Percentiles rank a stretch among this genome's conserved stretches.
Evolutionary conservation across 2,329 filamentous ascomycete genomes (phyloP).

Genomic region (Exophiala bonariae): DNA sequence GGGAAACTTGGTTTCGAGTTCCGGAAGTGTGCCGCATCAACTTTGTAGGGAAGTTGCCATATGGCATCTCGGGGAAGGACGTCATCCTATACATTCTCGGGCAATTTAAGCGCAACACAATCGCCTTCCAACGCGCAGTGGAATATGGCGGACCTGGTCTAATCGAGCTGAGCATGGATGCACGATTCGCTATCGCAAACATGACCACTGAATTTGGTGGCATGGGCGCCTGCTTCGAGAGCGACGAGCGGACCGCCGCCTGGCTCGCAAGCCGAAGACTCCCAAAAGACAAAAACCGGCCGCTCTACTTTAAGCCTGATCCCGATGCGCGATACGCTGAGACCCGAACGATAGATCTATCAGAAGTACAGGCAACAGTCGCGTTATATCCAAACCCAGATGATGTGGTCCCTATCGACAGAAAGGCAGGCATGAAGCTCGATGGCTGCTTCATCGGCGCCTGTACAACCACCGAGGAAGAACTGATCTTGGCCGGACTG

Average conservation of each 20-base stretch:
- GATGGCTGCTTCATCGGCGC: slow-evolving; percentile 50
- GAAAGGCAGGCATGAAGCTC: slow-evolving; percentile 33
- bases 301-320: slow-evolving; percentile 43
- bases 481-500: slow-evolving; percentile 44
- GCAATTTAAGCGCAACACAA: slow-evolving; percentile 47
- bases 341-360: slow-evolving; percentile 39
- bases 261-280: not conserved
- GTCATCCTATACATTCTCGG: slow-evolving; percentile 47
- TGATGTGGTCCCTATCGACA: slow-evolving; percentile 43
- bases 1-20: slow-evolving; percentile 49
- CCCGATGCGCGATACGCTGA: slow-evolving; percentile 40
- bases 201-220: slow-evolving; percentile 51
- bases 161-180: slow-evolving; percentile 42
- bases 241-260: not conserved
- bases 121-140: slow-evolving; percentile 46
- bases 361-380: slow-evolving; percentile 38
- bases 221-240: slow-evolving; percentile 40
- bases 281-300: slow-evolving; percentile 10
- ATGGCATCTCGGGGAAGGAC: slow-evolving; percentile 47
- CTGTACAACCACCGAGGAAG: slow-evolving; percentile 49
- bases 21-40: slow-evolving; percentile 45
- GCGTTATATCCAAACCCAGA: slow-evolving; percentile 46
- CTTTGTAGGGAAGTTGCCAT: slow-evolving; percentile 37
- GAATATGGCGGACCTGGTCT: slow-evolving; percentile 47
- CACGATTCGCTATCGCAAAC: slow-evolving; percentile 50